These are phyloP conservation scores for Dalbergia cultrata DNA, from an alignment of 306 rosid species.

Conservation along the genomic window DNA sequence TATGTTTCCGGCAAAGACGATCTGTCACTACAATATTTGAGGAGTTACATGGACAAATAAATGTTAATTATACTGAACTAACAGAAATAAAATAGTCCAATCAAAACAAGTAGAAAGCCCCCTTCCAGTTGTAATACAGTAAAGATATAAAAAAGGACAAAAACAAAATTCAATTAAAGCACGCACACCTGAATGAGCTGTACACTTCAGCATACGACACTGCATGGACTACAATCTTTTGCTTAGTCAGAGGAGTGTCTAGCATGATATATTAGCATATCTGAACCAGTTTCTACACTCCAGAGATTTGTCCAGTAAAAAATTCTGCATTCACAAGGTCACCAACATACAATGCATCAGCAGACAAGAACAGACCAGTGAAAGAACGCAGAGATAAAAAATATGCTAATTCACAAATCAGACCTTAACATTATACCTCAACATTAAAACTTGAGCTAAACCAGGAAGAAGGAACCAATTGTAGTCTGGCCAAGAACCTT, in stretches of 20 bases:
- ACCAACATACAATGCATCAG: slow-evolving; percentile 37
- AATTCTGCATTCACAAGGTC: slow-evolving; percentile 46
- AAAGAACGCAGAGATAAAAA: neutral
- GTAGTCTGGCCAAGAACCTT: slow-evolving; percentile 97
- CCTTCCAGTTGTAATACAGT: slow-evolving; percentile 2
- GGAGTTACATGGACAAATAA: neutral
- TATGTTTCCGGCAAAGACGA: slow-evolving; percentile 7
- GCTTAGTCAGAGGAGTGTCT: slow-evolving; percentile 39
- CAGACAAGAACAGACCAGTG: slow-evolving; percentile 25
- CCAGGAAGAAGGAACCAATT: slow-evolving; percentile 84
- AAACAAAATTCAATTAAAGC: slow-evolving; percentile 31
- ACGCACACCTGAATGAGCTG: slow-evolving; percentile 62
- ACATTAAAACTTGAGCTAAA: slow-evolving; percentile 58
- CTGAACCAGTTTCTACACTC: slow-evolving; percentile 39
- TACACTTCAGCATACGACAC: slow-evolving; percentile 41
- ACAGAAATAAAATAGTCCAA: neutral
- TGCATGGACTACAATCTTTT: slow-evolving; percentile 46
- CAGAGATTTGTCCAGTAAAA: slow-evolving; percentile 35
- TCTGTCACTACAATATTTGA: slow-evolving; percentile 1
- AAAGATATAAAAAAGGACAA: slow-evolving; percentile 19
- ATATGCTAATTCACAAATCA: slow-evolving; percentile 35
- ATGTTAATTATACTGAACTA: neutral
- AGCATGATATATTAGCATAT: slow-evolving; percentile 36
- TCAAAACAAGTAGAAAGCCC: slow-evolving; percentile 34
- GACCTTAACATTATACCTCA: slow-evolving; percentile 43